A percentile compares a stretch with the other conserved stretches of the same genome.
Conservation (phyloP, 2,329 filamentous ascomycete genomes). For the Neocucurbitaria cava region DNA sequence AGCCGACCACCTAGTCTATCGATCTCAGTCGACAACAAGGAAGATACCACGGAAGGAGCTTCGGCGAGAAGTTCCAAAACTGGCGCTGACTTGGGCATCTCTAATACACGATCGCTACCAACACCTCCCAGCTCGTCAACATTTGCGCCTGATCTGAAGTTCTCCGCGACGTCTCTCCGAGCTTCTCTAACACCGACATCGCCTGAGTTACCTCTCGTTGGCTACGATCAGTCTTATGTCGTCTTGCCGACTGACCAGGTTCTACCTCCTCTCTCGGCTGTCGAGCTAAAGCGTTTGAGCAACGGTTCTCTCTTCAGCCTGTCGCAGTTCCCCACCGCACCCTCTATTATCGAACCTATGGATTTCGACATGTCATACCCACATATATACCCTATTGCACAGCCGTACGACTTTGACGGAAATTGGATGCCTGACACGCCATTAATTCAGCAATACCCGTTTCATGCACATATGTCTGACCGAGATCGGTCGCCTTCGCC, state of each 20-base stretch:
- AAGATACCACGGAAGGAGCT: conserved; percentile 39
- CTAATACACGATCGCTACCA: conserved; percentile 27
- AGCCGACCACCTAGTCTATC: conserved; percentile 46
- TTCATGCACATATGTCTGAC: conserved; percentile 18
- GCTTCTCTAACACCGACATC: conserved; percentile 52
- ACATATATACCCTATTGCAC: conserved; percentile 64
- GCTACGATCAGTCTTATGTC: conserved; percentile 35
- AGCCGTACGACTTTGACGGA: conserved; percentile 5
- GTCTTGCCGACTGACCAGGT: conserved; percentile 21
- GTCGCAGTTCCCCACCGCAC: conserved; percentile 70
- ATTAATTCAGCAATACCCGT: conserved; percentile 29
- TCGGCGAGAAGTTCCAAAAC: conserved; percentile 7
- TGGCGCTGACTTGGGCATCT: conserved; percentile 18
- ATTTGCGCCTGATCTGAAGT: conserved; percentile 46
- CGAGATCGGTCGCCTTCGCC: conserved; percentile 11
- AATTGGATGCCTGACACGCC: conserved; percentile 19
- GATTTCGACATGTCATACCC: conserved; percentile 56
- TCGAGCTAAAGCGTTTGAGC: conserved; percentile 32
- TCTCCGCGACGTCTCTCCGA: conserved; percentile 41
- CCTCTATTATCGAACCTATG: conserved; percentile 80
- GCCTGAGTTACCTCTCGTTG: conserved; percentile 47
- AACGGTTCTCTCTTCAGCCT: conserved; percentile 44
- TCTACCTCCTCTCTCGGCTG: conserved; percentile 12
- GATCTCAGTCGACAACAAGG: conserved; percentile 47
- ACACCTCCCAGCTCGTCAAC: conserved; percentile 37